These are phyloP conservation scores for Xanthoconium purpureum DNA, from an alignment of 768 basidiomycete genomes.

Conservation along the genomic window DNA sequence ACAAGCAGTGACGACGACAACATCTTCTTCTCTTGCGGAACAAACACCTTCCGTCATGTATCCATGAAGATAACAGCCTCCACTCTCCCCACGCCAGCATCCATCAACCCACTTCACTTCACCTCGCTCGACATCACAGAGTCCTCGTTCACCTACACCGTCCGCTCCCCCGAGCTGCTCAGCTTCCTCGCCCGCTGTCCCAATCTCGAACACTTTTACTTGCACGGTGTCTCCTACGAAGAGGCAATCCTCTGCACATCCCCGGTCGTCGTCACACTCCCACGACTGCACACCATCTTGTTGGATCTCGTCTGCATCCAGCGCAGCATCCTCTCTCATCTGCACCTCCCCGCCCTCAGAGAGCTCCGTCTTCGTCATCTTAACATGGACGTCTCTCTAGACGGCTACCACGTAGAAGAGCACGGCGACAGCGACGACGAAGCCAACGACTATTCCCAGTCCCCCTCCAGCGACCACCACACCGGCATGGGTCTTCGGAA, in stretches of 20 bases:
- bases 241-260: slow-evolving; percentile 28
- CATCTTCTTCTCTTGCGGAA: slow-evolving; percentile 34
- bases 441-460: slow-evolving; percentile 69
- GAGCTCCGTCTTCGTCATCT: slow-evolving; percentile 64
- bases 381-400: slow-evolving; percentile 53
- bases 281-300: slow-evolving; percentile 54
- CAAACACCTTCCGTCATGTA: slow-evolving; percentile 34
- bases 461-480: slow-evolving; percentile 71
- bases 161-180: slow-evolving; percentile 50
- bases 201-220: slow-evolving; percentile 54
- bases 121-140: slow-evolving; percentile 59
- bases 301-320: slow-evolving; percentile 59
- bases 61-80: slow-evolving; percentile 50
- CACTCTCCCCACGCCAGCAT: slow-evolving; percentile 45
- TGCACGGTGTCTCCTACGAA: slow-evolving; percentile 53
- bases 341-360: slow-evolving; percentile 58
- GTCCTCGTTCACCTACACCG: slow-evolving; percentile 36
- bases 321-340: slow-evolving; percentile 60
- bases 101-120: slow-evolving; percentile 51
- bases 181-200: slow-evolving; percentile 62
- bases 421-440: slow-evolving; percentile 75
- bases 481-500: slow-evolving; percentile 78
- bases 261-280: slow-evolving; percentile 50
- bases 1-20: slow-evolving; percentile 17
- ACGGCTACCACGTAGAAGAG: slow-evolving; percentile 40